These are phyloP conservation scores for Solanum pennellii DNA, from an alignment of 257 asterid genomes.

Conservation along the genomic window DNA sequence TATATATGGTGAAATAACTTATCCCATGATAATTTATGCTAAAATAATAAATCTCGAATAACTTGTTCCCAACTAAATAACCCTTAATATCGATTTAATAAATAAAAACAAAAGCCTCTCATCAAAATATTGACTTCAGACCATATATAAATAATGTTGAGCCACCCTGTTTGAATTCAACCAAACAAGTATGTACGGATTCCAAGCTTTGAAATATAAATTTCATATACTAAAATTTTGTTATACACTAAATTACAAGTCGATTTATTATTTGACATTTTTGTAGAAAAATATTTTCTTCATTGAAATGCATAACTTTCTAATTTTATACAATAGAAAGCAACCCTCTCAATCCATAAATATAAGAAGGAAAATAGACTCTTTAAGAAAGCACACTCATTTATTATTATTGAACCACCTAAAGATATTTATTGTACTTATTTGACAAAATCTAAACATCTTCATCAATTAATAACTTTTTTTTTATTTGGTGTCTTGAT, in stretches of 20 bases:
- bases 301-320: too few species aligned
- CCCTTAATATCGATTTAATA: too few species aligned
- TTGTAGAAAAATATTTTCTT: too few species aligned
- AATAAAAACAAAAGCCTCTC: not conserved
- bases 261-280: too few species aligned
- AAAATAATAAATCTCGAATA: too few species aligned
- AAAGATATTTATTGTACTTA: not conserved
- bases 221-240: too few species aligned
- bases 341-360: not conserved
- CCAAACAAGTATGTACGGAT: not conserved
- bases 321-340: too few species aligned
- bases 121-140: not conserved
- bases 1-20: too few species aligned
- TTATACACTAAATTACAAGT: too few species aligned
- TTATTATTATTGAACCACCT: not conserved
- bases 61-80: too few species aligned
- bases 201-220: not conserved
- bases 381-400: not conserved
- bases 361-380: not conserved
- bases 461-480: not conserved
- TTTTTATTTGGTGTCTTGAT: fast-evolving
- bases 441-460: not conserved
- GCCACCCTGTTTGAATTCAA: not conserved
- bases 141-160: not conserved
- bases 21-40: too few species aligned